Evolutionary conservation across 2,329 filamentous ascomycete genomes (phyloP), one percentile per base, ranked within the genome.

Genomic region (Fusarium verticillioides): DNA sequence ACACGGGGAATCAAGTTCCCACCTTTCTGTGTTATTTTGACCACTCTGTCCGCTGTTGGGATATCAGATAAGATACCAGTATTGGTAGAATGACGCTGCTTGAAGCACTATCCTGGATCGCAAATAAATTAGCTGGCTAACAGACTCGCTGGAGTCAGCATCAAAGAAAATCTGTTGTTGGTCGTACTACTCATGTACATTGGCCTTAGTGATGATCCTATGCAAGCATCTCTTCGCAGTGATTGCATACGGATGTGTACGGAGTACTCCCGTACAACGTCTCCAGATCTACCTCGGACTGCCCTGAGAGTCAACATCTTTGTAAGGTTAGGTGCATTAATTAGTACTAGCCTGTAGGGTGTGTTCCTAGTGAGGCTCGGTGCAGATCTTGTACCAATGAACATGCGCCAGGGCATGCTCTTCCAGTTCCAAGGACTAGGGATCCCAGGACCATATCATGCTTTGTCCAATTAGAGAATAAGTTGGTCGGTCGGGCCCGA

Each of bases 341-440:
- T 49, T 18, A 9, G 47, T 32, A 32, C 28, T 60, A 54, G 43
- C 43, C 16, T 42, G 16, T 4, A 21, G 12, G 57, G 66, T 4
- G 66, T 64, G 44, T n/a, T 13, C 8, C 21, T 53, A 69, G 46
- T 19, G 42, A 18, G 28, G 21, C 21, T 37, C 37, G 19, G 26
- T 43, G 63, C 53, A 32, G 19, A 36, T 28, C 34, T n/a, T 42
- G 57, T 66, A 49, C 70, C 70, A 73, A 73, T 73, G 65, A 73
- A 30, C 39, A 39, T 26, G 10, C 32, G 26, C 21, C 15, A 43
- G 34, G 42, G 60, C 49, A 66, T 32, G 36, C 46, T 42, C 32
- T 60, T 57, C 70, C 70, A 73, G 58, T 47, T 63, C 65, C 66
- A 53, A 66, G 57, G 63, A 73, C 65, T 62, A 73, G 69, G 70